Evolutionary conservation across 257 asterid genomes (phyloP), one percentile per base, ranked within the genome.

Genomic region (Fraxinus quadrangulata): DNA sequence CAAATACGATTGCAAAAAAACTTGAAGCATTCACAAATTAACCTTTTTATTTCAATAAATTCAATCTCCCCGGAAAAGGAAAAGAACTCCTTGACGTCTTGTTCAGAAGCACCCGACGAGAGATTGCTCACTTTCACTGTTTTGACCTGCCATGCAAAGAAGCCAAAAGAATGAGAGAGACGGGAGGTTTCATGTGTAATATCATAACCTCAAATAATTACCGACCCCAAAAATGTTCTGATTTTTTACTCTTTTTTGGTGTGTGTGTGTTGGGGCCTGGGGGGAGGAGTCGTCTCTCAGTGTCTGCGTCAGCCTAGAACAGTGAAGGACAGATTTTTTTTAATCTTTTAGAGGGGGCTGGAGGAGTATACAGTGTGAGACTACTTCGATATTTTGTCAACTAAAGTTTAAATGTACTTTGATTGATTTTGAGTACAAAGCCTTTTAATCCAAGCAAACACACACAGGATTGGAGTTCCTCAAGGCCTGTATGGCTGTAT

Each of bases 41-140:
- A 90, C 96, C 96, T 87, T 72, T 85, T 86, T 85, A 89, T 77
- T 75, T 91, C 94, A 69, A 89, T 77, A 78, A 82, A 89, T 72
- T 87, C 88, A 71, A 91, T 91, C 9, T 81, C 88, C 54, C 96
- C 96, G 5, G 96, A 89, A 87, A 87, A 89, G 36, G 96, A 91
- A 76, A 91, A 91, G 89, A 91, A 91, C 84, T 89, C 96, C 86
- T 83, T 88, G 79, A 91, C 81, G 76, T 91, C 94, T 75, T 81
- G 86, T 73, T 86, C 92, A 8, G 89, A 80, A 7, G 92, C 96
- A 74, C 91, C 69, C 2, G 86, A 81, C 7, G 96, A 89, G 79
- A 91, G 88, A 86, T 88, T 89, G 89, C 85, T 89, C 77, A 89
- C 94, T 85, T 84, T 89, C 86, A 89, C 96, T 42, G 91, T 87